Evolutionary conservation across 495 filamentous ascomycete genomes (phyloP).

Genomic region (Umbilicaria muhlenbergii): DNA sequence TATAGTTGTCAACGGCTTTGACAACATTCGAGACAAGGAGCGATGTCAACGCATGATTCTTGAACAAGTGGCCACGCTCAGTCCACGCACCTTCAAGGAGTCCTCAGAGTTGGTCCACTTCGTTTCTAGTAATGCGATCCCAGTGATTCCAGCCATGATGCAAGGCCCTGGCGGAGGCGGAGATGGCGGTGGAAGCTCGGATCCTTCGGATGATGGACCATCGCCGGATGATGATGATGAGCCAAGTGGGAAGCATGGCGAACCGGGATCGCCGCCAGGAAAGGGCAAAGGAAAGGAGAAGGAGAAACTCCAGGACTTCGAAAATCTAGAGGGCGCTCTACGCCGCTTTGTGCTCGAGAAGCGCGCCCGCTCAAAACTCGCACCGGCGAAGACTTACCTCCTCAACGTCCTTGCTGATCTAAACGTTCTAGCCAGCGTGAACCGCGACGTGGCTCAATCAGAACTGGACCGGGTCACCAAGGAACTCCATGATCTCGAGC

Average conservation of each 20-base stretch:
- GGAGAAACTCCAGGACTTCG: constrained; percentile 77
- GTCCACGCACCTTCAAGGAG: constrained; percentile 85
- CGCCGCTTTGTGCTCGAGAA: constrained; percentile 93
- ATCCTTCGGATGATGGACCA: constrained; percentile 29
- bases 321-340: constrained; percentile 72
- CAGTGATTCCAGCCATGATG: constrained; percentile 40
- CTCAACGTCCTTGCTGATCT: constrained; percentile 82
- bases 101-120: constrained; percentile 89
- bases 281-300: constrained; percentile 85
- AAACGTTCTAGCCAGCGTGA: constrained; percentile 67
- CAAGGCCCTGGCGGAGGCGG: constrained; percentile 31
- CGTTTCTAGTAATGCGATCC: constrained; percentile 90
- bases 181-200: constrained; percentile 40
- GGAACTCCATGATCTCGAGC: constrained; percentile 70
- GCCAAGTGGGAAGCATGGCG: constrained; percentile 24
- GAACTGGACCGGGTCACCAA: constrained; percentile 73
- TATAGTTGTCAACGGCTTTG: constrained; percentile 95
- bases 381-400: constrained; percentile 92
- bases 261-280: constrained; percentile 31
- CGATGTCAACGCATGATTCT: constrained; percentile 79
- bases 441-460: constrained; percentile 67
- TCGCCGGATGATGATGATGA: constrained; percentile 31
- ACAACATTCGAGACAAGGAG: constrained; percentile 82
- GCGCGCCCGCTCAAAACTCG: constrained; percentile 84
- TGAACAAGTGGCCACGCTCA: constrained; percentile 70